Base-by-base conservation (phyloP, 1,284 basidiomycete species). In the Anthracocystis walkeri region DNA sequence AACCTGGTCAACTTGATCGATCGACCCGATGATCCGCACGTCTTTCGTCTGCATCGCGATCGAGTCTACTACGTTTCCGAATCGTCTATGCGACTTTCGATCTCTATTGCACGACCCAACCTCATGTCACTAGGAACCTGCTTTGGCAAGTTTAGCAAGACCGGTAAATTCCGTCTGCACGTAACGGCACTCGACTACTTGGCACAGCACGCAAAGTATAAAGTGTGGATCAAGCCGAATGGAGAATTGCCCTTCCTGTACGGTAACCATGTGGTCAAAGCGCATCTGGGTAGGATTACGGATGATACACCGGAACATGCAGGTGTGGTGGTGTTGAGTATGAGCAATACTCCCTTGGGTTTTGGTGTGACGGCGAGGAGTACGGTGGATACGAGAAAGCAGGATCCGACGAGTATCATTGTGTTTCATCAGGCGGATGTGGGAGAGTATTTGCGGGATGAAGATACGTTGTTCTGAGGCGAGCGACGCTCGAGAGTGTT, bases 231-330 rank as follows among this genome's bases (percentile, higher is more conserved):
- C 86, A 99, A 99, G 87, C 92, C 95, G 16, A 97, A 99, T 75
- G 97, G 97, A 82, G 97, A 99, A 87, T 94, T 99, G 90, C 97
- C 97, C 2, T 99, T 97, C 88, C 87, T 99, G 54, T 99, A 99
- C 83, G 97, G 97, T 62, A 99, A 99, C 85, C 95, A 99, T 87
- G 92, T 99, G 69, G 90, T 98, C 76, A 99, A 99, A 87, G 97
- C 97, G 31, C 97, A 99, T 86, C 88, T 99, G 27, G 96, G 97
- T n/a, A 90, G 96, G 78, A 98, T 99, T 85, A 98, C 97, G 57
- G 97, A 99, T 85, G 97, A 99, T 84, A 97, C 95, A 5, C 95
- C 96, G 14, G 97, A 99, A 84, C 97, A 99, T 85, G 96, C 98
- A 83, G 97, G 97, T 65, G 97, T 99, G 2, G 94, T 99, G 11